These are phyloP conservation scores for Chlamydomonas asymmetrica DNA, from an alignment of 139 green algal species.

Conservation along the genomic window DNA sequence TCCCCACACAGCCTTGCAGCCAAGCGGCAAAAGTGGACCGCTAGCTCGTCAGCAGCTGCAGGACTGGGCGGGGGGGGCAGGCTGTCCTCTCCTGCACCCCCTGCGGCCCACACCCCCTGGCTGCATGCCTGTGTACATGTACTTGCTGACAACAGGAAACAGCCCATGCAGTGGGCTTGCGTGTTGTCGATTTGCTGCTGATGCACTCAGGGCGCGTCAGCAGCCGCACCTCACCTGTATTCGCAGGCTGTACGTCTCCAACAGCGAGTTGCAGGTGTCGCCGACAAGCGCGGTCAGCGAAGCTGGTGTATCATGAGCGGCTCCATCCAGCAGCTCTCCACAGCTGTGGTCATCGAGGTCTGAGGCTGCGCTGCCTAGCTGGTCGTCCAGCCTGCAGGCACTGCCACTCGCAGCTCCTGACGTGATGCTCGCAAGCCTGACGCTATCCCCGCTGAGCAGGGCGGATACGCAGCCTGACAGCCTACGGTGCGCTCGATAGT, in stretches of 20 bases:
- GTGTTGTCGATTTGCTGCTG: neutral
- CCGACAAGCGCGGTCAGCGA: neutral
- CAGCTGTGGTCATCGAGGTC: neutral
- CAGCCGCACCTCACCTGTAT: slow-evolving; percentile 2
- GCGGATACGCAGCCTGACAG: too few species aligned
- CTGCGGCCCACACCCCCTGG: slow-evolving; percentile 9
- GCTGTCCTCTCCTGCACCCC: neutral
- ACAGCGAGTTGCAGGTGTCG: neutral
- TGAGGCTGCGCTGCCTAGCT: neutral
- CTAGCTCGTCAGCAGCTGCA: neutral
- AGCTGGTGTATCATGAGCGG: neutral
- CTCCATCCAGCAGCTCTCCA: neutral
- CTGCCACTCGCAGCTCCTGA: neutral
- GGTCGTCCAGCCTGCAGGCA: slow-evolving; percentile 27
- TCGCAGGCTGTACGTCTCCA: slow-evolving; percentile 13
- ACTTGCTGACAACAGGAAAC: too few species aligned
- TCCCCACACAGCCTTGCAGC: too few species aligned
- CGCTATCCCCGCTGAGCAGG: too few species aligned
- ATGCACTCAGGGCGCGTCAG: neutral
- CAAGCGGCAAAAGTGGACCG: too few species aligned
- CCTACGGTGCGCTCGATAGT: too few species aligned
- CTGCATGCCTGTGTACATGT: neutral
- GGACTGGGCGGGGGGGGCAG: neutral
- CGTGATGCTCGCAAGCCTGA: neutral
- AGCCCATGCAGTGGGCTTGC: neutral